Evolutionary conservation across 148 eudicot genomes (phyloP).

Genomic region (Camellia granthamiana): DNA sequence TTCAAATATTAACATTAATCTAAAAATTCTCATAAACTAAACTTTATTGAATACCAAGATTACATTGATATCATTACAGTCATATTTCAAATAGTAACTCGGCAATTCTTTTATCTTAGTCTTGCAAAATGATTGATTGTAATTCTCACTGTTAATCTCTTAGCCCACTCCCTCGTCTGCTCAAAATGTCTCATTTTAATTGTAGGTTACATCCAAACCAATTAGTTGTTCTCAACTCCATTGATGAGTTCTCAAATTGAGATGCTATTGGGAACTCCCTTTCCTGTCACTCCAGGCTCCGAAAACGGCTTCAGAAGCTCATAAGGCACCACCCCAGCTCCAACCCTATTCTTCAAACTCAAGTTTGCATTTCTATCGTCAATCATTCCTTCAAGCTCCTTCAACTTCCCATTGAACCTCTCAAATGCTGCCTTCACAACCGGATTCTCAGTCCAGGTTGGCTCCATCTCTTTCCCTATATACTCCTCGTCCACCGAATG

Average conservation of each 20-base stretch:
- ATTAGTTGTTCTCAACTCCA: not conserved
- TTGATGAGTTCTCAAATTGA: constrained; percentile 36
- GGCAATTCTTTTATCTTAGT: no score
- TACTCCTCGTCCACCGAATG: constrained; percentile 83
- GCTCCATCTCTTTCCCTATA: constrained; percentile 47
- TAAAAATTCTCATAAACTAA: no score
- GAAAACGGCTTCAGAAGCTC: constrained; percentile 67
- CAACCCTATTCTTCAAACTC: constrained; percentile 47
- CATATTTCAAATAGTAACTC: no score
- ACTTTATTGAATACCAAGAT: no score
- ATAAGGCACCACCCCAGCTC: constrained; percentile 70
- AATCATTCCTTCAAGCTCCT: constrained; percentile 48
- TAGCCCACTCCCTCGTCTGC: no score
- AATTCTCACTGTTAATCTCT: no score
- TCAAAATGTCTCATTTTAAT: no score
- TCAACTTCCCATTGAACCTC: constrained; percentile 37
- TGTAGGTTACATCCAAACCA: no score
- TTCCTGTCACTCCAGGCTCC: constrained; percentile 61
- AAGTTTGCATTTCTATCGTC: constrained; percentile 51
- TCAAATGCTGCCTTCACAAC: constrained; percentile 49
- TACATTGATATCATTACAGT: no score
- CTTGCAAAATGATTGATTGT: no score
- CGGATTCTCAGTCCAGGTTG: constrained; percentile 43
- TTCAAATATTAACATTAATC: no score
- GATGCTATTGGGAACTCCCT: constrained; percentile 75